phyloP scores from a whole-genome alignment of 192 early-diverging fungal genomes.

The Gamsiella multidivaricata region DNA sequence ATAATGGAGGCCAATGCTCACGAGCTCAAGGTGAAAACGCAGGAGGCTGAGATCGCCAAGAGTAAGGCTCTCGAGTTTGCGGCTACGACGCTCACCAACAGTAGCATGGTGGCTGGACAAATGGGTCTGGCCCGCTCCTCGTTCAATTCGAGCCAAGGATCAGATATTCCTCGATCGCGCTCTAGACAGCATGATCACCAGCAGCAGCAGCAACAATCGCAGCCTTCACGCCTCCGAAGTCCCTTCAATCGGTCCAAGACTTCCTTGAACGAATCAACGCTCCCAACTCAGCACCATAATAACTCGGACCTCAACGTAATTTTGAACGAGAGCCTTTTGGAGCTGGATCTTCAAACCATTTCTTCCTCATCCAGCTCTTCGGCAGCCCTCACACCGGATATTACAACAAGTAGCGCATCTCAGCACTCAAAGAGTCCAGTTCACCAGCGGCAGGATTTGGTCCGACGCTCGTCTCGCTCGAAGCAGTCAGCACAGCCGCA shows the following conservation, averaged over 20 bases:
- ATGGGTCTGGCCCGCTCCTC: background rate
- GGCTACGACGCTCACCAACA: constrained; percentile 27
- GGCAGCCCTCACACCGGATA: background rate
- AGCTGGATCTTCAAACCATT: constrained; percentile 37
- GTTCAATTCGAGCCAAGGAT: constrained; percentile 4
- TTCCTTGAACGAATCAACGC: background rate
- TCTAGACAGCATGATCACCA: background rate
- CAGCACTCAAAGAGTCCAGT: background rate
- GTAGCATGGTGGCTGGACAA: background rate
- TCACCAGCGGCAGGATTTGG: background rate
- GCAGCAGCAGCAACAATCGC: constrained; percentile 7
- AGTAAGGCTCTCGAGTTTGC: constrained; percentile 41
- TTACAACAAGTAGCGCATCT: too few species aligned
- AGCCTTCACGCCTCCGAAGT: background rate
- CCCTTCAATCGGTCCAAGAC: constrained; percentile 3
- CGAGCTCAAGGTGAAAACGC: constrained; percentile 22
- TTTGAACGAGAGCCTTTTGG: constrained; percentile 39
- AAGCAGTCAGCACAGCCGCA: constrained; percentile 7
- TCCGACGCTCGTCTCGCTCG: background rate
- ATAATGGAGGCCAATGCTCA: constrained; percentile 27
- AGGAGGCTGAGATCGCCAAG: constrained; percentile 32
- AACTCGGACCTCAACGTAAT: constrained; percentile 36
- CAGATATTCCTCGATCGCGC: constrained; percentile 3
- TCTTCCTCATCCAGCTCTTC: constrained; percentile 10
- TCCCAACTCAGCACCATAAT: constrained; percentile 7